Evolutionary conservation across 768 basidiomycete species (phyloP).

Genomic region (Naganishia antarctica): DNA sequence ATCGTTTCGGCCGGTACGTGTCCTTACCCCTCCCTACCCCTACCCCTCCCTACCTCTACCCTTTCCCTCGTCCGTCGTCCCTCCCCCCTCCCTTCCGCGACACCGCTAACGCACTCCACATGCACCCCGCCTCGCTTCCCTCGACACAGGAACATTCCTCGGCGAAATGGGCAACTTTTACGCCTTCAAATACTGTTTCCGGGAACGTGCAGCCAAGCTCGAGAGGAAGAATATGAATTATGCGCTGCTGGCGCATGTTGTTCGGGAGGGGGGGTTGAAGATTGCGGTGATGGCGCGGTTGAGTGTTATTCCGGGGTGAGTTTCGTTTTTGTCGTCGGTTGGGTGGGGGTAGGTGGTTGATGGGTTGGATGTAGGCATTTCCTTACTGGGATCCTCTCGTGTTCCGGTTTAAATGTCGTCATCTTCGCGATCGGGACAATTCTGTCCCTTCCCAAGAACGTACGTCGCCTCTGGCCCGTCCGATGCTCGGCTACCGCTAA

Average conservation of each 20-base stretch:
- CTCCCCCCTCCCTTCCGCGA: background rate
- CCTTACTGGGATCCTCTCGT: too few relatives aligned
- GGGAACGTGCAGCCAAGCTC: conserved; percentile 40
- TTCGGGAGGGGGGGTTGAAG: conserved; percentile 50
- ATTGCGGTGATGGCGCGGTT: conserved; percentile 46
- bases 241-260: conserved; percentile 48
- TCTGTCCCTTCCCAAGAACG: conserved; percentile 42
- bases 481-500: background rate
- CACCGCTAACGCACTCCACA: background rate
- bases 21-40: background rate
- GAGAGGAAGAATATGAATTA: conserved; percentile 47
- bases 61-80: background rate
- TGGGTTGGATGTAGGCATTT: conserved; percentile 32
- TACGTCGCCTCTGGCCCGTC: background rate
- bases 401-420: conserved; percentile 46
- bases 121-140: too few relatives aligned
- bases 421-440: conserved; percentile 41
- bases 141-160: conserved; percentile 41
- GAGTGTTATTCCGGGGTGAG: conserved; percentile 49
- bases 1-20: conserved; percentile 41
- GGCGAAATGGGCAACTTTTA: conserved; percentile 48
- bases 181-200: conserved; percentile 39
- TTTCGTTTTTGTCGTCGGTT: background rate
- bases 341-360: background rate
- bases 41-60: background rate